Evolutionary conservation across 2,329 filamentous ascomycete species (phyloP).

Genomic region (Zalaria obscura): DNA sequence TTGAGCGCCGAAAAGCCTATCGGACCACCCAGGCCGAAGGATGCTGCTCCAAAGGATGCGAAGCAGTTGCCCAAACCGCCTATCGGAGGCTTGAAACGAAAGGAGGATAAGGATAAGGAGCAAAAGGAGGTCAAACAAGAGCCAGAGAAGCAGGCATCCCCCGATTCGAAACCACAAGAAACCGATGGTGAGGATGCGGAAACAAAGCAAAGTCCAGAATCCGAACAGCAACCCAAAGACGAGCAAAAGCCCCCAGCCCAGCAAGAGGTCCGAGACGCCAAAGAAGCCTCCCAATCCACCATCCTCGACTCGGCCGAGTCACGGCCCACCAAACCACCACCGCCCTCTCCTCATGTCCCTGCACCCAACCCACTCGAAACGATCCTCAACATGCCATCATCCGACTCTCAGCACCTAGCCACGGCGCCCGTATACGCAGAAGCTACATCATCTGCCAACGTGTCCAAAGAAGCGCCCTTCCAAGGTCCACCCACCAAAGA

Average conservation of each 20-base stretch:
- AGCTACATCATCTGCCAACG: background rate
- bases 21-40: background rate
- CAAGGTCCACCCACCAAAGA: constrained; percentile 37
- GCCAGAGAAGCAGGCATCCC: too few species aligned
- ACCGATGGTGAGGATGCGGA: too few species aligned
- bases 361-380: constrained; percentile 24
- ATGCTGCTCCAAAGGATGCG: background rate
- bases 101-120: constrained; percentile 1
- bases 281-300: constrained; percentile 1
- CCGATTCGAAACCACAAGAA: too few species aligned
- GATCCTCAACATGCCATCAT: constrained; percentile 25
- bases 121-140: constrained; percentile 6
- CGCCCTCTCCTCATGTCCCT: constrained; percentile 3
- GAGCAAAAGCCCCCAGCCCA: constrained; percentile 1
- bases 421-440: background rate
- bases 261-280: constrained; percentile 1
- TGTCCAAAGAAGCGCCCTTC: constrained; percentile 15
- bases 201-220: too few species aligned
- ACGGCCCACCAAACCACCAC: constrained; percentile 1
- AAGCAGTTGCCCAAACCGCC: background rate
- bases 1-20: constrained; percentile 13
- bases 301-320: constrained; percentile 5
- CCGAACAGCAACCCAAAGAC: constrained; percentile 4
- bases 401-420: constrained; percentile 2
- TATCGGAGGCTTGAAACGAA: constrained; percentile 1